Base-by-base conservation (phyloP, 257 asterid species). In the Jasminum sambac region DNA sequence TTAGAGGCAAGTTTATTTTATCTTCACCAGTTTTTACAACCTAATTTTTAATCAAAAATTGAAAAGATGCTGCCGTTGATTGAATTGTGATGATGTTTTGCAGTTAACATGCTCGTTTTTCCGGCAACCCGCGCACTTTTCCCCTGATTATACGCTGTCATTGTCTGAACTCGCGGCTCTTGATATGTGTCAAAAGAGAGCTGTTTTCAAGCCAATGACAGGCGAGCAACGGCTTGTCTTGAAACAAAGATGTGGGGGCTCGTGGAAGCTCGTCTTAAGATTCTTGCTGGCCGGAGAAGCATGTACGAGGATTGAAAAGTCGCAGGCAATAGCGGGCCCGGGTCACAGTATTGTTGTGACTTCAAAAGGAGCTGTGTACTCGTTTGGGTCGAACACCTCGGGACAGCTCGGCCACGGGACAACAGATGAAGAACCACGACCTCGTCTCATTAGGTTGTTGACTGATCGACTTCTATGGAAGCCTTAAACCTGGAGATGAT, bases 341-440 rank as follows among this genome's bases (percentile, higher is more conserved):
- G 99, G 99, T n/a, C 98, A 95, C 72, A 91, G 98, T 72, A 70
- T 95, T 72, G 98, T 89, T 9, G 98, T 95, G 76, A 95, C 97
- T 62, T 78, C 90, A 26, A 81, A 82, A 12, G 99, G 99, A 73
- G 87, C 76, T n/a, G 98, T 82, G 6, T 92, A 89, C 74, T 83
- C 99, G 1, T 95, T 95, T 11, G 99, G 99, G 55, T 88, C 96
- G 19, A 91, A 91, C 80, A 87, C 80, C 87, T 90, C 92, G 0
- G 99, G 98, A 10, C 99, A 95, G 83, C 96, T 95, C 23, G 99
- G 99, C 8, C 91, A 88, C n/a, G 99, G 98, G 52, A 85, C 84
- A 16, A 84, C 84, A 0, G 92, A 87, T 3, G 96, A 90, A 78
- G 99, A 88, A 42, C 75, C 89, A 26, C 82, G 83, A 17, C 97